Evolutionary conservation across 2,329 filamentous ascomycete genomes (phyloP), one percentile per base, ranked within the genome.

Genomic region (Colletotrichum musae): DNA sequence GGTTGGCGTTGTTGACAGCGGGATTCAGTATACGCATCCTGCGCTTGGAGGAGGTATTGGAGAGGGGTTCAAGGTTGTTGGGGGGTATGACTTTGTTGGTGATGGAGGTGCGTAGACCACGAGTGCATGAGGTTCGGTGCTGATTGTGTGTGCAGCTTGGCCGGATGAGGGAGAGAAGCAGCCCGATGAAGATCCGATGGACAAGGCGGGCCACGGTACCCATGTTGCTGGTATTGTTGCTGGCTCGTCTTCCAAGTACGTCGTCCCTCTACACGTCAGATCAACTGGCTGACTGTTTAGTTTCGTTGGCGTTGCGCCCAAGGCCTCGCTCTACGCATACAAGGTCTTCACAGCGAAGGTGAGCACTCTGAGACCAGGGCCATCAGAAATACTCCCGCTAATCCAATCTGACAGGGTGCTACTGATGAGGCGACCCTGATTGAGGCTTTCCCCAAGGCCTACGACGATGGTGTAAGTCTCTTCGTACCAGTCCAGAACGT

Each of bases 1-100:
- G 43, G 72, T 83, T 39, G 81, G 80, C 9, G 75, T 83, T 41
- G 77, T 83, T 39, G 81, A 83, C 58, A 81, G 78, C 1, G 81
- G 81, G 0, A 75, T 83, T 32, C 79, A 80, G 60, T 83, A 83
- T 52, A 78, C 75, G 3, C 81, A 83, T 59, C 71, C 75, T 66
- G 78, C 80, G 69, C 65, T 71, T 3, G 69, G 69, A 9, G 28
- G 51, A 3, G 69, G 69, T 2, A 58, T 69, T 21, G 69, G 65
- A 4, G 48, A 47, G 2, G 65, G 69, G 6, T 71, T 62, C 65
- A 71, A 75, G 52, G 72, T 77, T 13, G 58, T 67, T 1, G 16
- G 67, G 13, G 75, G 75, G 32, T 69, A 71, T 15, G 75, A 77
- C 47, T 66, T 77, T 21, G 74, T 75, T 9, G 75, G 75, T 5